These are phyloP conservation scores for Aeschynomene evenia DNA, from an alignment of 306 rosid genomes.

Conservation along the genomic window DNA sequence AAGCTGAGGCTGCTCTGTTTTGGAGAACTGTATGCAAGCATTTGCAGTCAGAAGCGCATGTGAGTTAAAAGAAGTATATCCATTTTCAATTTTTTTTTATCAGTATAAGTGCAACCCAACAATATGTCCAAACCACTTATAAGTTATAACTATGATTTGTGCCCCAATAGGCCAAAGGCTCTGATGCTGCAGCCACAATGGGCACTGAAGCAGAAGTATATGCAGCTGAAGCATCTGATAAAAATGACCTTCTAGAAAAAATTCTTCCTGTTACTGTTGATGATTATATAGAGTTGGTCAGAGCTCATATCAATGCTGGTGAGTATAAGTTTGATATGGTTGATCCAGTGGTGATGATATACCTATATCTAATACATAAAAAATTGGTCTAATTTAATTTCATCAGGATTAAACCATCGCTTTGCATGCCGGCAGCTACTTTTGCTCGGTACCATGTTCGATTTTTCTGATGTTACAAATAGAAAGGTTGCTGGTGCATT, in stretches of 20 bases:
- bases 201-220: conserved; percentile 95
- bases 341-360: conserved; percentile 1
- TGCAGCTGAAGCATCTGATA: conserved; percentile 92
- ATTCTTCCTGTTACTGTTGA: conserved; percentile 77
- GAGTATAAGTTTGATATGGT: conserved; percentile 31
- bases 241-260: conserved; percentile 82
- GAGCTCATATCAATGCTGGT: conserved; percentile 85
- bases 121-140: neutral
- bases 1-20: conserved; percentile 84
- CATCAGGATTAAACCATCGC: conserved; percentile 69
- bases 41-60: conserved; percentile 82
- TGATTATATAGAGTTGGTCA: conserved; percentile 76
- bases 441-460: conserved; percentile 83
- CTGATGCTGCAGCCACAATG: conserved; percentile 90
- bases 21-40: conserved; percentile 80
- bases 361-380: conserved; percentile 6
- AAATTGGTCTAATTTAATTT: conserved; percentile 7
- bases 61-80: conserved; percentile 46
- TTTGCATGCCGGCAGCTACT: conserved; percentile 87
- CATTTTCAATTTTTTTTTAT: conserved; percentile 5
- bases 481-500: conserved; percentile 75
- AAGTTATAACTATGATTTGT: conserved; percentile 21
- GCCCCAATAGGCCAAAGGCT: conserved; percentile 70
- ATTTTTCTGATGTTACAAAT: conserved; percentile 83
- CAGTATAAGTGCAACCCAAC: neutral